Evolutionary conservation across 192 early-diverging fungal species (phyloP).

Genomic region (Coemansia sp.): DNA sequence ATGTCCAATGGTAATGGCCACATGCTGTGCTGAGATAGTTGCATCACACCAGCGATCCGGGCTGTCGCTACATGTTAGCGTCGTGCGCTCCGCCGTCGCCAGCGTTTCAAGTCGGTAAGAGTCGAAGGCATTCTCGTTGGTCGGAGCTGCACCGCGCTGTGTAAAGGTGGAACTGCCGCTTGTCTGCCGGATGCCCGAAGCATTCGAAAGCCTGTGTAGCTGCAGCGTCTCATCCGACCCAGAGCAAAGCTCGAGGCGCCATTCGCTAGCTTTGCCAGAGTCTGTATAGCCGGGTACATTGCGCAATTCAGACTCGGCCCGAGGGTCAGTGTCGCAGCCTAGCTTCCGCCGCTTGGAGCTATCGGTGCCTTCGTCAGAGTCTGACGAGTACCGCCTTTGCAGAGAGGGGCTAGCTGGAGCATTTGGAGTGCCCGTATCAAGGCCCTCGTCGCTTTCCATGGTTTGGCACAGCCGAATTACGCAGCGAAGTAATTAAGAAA

Average conservation of each 20-base stretch:
- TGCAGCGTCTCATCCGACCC: constrained; percentile 47
- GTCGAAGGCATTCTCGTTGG: constrained; percentile 21
- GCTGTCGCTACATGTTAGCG: not conserved
- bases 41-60: constrained; percentile 25
- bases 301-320: not conserved
- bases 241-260: constrained; percentile 20
- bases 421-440: not conserved
- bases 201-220: constrained; percentile 7
- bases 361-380: not conserved
- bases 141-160: not conserved
- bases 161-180: not conserved
- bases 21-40: constrained; percentile 17
- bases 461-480: not conserved
- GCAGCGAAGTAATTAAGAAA: not conserved
- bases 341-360: constrained; percentile 17
- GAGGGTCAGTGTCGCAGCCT: not conserved
- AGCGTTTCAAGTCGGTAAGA: constrained; percentile 50
- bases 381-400: constrained; percentile 1
- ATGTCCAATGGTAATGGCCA: constrained; percentile 26
- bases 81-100: constrained; percentile 11
- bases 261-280: constrained; percentile 8
- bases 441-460: constrained; percentile 6
- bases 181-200: not conserved
- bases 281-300: not conserved
- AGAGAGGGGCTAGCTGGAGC: not conserved